Conservation (phyloP, 352 stramenopile species). For the Thraustochytrium sp. region DNA sequence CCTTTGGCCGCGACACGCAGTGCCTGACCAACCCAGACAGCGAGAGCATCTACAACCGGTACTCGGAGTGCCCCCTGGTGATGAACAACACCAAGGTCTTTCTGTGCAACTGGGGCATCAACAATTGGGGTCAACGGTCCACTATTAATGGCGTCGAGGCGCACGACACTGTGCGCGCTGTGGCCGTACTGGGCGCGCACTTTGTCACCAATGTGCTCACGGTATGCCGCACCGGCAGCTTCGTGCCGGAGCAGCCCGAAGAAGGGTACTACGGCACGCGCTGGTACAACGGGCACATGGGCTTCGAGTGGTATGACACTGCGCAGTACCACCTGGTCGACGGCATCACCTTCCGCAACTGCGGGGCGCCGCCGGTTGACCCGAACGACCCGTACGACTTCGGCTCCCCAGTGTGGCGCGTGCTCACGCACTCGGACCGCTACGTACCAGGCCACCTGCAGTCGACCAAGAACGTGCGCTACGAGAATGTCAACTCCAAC, state of each 20-base stretch:
- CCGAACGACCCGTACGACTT: too few relatives aligned
- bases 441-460: slow-evolving; percentile 6
- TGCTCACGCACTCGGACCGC: slow-evolving; percentile 20
- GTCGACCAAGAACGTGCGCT: background rate
- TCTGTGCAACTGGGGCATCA: slow-evolving; percentile 14
- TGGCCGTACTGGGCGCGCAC: background rate
- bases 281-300: background rate
- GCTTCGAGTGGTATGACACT: slow-evolving; percentile 21
- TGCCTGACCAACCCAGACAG: too few relatives aligned
- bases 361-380: background rate
- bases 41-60: too few relatives aligned
- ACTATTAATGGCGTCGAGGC: background rate
- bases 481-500: background rate
- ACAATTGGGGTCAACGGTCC: slow-evolving; percentile 7
- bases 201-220: slow-evolving; percentile 8
- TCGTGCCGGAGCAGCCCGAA: background rate
- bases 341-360: background rate
- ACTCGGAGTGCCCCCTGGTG: background rate
- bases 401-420: background rate
- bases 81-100: slow-evolving; percentile 25
- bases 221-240: background rate
- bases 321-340: background rate
- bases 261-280: background rate
- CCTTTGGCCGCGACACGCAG: background rate
- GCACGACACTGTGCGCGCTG: background rate